Evolutionary conservation across 1,139 yeast genomes (phyloP), one percentile per base, ranked within the genome.

Genomic region (Entelexis sorbosivorans): DNA sequence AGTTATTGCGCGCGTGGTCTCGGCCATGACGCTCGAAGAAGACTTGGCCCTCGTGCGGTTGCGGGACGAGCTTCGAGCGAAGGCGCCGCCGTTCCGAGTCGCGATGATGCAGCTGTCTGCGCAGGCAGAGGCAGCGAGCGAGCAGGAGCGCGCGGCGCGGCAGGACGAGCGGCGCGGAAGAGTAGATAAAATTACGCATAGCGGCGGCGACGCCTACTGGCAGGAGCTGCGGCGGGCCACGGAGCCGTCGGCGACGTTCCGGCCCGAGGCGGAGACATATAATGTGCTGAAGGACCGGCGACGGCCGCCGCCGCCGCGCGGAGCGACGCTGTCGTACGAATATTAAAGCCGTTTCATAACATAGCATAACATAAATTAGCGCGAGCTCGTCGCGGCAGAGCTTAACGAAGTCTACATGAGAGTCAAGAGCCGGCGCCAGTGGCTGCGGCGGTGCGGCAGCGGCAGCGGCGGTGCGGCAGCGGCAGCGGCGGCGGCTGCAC

Each of bases 241-340:
- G 2, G 55, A 44, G 38, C 54, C 54, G n/a, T 44, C 51, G 20
- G 36, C 36, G 9, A 10, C 26, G 19, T 54, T 53, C 49, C 48
- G 40, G 13, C 38, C n/a, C n/a, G 55, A 47, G 31, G 54, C 39
- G 28, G 48, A 52, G 19, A 52, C 52, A 19, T 51, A 50, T 49
- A 53, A 52, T 28, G 50, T 50, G 20, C 40, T 46, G 38, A 45
- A 44, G 35, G 39, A 38, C 28, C 42, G 52, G 22, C 28, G 38
- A 26, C 54, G 58, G 36, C 58, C 58, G 9, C 55, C 56, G 7
- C 58, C 58, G 2, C 53, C 57, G 9, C 33, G 16, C 14, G 51
- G 47, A 29, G 47, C 55, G 13, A 34, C 55, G 31, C 44, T 54
- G 19, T n/a, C 46, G 50, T 54, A 51, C 22, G 52, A 47, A 20